phyloP scores from a whole-genome alignment of 257 asterid species.

The Solanum appendiculatum region DNA sequence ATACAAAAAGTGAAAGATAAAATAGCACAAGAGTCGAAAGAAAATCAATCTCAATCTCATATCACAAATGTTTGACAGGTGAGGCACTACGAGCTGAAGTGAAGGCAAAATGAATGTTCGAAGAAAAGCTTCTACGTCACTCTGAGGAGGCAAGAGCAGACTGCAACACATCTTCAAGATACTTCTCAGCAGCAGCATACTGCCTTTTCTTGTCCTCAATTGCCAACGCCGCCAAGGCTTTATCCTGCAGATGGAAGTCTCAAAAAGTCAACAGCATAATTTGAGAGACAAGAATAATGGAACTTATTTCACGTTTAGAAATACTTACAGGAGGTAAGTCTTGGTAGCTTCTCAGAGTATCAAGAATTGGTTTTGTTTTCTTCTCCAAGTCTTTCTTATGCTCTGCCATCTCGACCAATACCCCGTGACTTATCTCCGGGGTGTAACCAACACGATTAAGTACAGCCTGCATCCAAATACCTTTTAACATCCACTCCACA shows the following conservation, averaged over 20 bases:
- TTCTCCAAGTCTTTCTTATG: slow-evolving; percentile 85
- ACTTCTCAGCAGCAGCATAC: slow-evolving; percentile 90
- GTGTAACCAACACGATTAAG: slow-evolving; percentile 88
- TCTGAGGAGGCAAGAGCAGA: slow-evolving; percentile 87
- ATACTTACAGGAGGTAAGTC: slow-evolving; percentile 87
- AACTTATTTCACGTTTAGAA: neutral
- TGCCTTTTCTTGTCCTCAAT: slow-evolving; percentile 95
- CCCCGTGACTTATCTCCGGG: slow-evolving; percentile 91
- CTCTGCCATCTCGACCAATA: slow-evolving; percentile 97
- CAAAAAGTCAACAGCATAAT: neutral
- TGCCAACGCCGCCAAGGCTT: slow-evolving; percentile 94
- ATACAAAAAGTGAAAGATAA: neutral
- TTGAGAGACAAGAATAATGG: neutral
- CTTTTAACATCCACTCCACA: neutral
- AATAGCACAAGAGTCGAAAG: neutral
- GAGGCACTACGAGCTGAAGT: neutral
- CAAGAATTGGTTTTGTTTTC: slow-evolving; percentile 90
- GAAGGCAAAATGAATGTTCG: neutral
- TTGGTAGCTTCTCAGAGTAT: slow-evolving; percentile 97
- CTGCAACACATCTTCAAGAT: slow-evolving; percentile 93
- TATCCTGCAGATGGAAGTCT: slow-evolving; percentile 44
- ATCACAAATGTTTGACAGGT: neutral
- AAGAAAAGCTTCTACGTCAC: slow-evolving; percentile 9
- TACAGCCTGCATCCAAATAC: slow-evolving; percentile 55
- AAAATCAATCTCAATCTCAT: neutral